Evolutionary conservation across 78 protist genomes (phyloP).

Genomic region (Dictyostelium brefeldianum): DNA sequence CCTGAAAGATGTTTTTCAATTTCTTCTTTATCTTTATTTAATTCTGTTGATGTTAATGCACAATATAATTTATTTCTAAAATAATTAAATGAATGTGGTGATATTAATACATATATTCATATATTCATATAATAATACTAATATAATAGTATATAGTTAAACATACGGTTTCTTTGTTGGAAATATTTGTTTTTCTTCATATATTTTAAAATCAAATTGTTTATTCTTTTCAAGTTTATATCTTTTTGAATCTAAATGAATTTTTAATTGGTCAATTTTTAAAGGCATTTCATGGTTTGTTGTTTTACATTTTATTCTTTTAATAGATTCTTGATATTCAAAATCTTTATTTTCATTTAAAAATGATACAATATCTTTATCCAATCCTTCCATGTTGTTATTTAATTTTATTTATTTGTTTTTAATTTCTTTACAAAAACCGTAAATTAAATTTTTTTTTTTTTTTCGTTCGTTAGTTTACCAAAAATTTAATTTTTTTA

Average conservation of each 20-base stretch:
- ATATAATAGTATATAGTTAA: not conserved
- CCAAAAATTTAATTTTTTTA: not conserved
- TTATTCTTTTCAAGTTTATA: constrained; percentile 10
- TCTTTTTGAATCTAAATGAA: constrained; percentile 61
- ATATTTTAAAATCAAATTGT: constrained; percentile 30
- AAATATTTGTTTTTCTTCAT: constrained; percentile 32
- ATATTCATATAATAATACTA: not conserved
- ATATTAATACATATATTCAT: not conserved
- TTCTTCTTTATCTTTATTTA: constrained; percentile 36
- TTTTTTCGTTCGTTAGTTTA: not conserved
- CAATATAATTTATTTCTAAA: constrained; percentile 51
- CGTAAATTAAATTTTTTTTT: too few species aligned
- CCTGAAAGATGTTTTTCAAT: constrained; percentile 64
- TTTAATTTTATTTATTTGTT: not conserved
- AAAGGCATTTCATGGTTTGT: constrained; percentile 66
- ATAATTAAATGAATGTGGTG: too few species aligned
- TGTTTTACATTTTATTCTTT: constrained; percentile 52
- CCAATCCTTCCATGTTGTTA: constrained; percentile 8
- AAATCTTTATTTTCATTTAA: constrained; percentile 56
- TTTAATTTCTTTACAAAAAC: not conserved
- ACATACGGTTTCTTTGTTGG: constrained; percentile 27
- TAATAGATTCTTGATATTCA: constrained; percentile 6
- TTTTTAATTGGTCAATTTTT: constrained; percentile 24
- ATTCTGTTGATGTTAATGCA: constrained; percentile 36
- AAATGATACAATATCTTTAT: constrained; percentile 32